Percentiles rank a stretch among this genome's conserved stretches.
phyloP scores from a whole-genome alignment of 495 filamentous ascomycete genomes.

The Trichoderma asperelloides region DNA sequence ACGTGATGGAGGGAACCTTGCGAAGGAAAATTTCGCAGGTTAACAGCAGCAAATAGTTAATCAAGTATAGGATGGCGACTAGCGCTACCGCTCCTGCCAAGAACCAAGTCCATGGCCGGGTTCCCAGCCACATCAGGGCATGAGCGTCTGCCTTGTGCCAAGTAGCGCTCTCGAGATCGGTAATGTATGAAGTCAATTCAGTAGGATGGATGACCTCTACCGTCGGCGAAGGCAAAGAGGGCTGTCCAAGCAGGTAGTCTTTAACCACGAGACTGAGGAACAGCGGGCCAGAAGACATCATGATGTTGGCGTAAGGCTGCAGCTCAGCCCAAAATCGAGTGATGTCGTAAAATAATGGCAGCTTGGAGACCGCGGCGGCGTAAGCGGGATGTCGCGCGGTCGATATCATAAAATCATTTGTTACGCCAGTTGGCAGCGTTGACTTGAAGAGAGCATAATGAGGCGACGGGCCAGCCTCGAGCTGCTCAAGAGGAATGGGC shows the following conservation, averaged over 20 bases:
- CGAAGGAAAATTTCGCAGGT: not conserved
- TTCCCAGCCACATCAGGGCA: constrained; percentile 3
- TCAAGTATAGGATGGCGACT: not conserved
- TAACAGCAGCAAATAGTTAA: not conserved
- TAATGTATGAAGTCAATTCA: not conserved
- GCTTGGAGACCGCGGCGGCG: constrained; percentile 1
- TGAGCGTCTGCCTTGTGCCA: constrained; percentile 7
- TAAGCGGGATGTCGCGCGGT: not conserved
- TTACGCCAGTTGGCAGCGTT: not conserved
- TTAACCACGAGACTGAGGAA: constrained; percentile 7
- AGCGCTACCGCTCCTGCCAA: not conserved
- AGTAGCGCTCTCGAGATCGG: constrained; percentile 3
- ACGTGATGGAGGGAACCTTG: not conserved
- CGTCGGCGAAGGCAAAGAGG: not conserved
- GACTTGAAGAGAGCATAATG: constrained; percentile 8
- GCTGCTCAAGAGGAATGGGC: not conserved
- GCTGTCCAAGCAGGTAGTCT: not conserved
- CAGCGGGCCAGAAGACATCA: constrained; percentile 6
- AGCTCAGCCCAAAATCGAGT: not conserved
- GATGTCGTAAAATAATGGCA: not conserved
- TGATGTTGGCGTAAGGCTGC: constrained; percentile 4
- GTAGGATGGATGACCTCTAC: not conserved
- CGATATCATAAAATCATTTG: constrained; percentile 6
- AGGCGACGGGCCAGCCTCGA: not conserved
- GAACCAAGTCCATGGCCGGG: constrained; percentile 5